Percentiles rank a stretch among this genome's conserved stretches.
These are phyloP conservation scores for Xenosphaeropsis pyriputrescens DNA, from an alignment of 2,329 filamentous ascomycete species.

Conservation along the genomic window DNA sequence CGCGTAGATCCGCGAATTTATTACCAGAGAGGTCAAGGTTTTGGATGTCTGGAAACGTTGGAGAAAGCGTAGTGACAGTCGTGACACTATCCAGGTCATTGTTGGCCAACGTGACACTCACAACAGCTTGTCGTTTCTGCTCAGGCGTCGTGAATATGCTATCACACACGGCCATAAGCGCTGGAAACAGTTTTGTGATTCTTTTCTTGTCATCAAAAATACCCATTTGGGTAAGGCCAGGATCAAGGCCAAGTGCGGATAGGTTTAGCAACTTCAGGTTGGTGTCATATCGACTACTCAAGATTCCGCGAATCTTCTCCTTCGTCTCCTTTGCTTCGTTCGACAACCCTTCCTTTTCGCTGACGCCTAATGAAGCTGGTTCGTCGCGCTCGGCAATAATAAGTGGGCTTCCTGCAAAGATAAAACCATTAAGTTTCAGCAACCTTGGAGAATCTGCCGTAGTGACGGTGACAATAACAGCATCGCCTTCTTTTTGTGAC, in stretches of 20 bases:
- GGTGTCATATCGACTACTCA: conserved; percentile 60
- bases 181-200: conserved; percentile 70
- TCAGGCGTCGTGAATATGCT: conserved; percentile 56
- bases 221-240: conserved; percentile 55
- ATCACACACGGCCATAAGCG: conserved; percentile 77
- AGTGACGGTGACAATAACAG: conserved; percentile 51
- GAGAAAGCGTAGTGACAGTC: conserved; percentile 60
- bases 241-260: conserved; percentile 60
- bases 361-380: conserved; percentile 12
- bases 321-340: conserved; percentile 44
- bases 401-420: conserved; percentile 51
- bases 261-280: conserved; percentile 67
- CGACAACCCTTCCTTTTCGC: conserved; percentile 28
- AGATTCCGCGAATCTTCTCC: conserved; percentile 52
- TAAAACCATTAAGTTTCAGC: conserved; percentile 51
- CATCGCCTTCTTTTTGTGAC: conserved; percentile 56
- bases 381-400: conserved; percentile 32
- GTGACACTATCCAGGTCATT: conserved; percentile 64
- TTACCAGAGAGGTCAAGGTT: conserved; percentile 86
- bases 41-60: conserved; percentile 71
- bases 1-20: conserved; percentile 51
- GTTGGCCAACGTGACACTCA: conserved; percentile 67
- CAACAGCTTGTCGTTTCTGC: conserved; percentile 63
- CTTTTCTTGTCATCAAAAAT: conserved; percentile 61
- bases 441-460: conserved; percentile 50